Evolutionary conservation across 1,139 yeast genomes (phyloP).

Genomic region (Candida glucosophila): DNA sequence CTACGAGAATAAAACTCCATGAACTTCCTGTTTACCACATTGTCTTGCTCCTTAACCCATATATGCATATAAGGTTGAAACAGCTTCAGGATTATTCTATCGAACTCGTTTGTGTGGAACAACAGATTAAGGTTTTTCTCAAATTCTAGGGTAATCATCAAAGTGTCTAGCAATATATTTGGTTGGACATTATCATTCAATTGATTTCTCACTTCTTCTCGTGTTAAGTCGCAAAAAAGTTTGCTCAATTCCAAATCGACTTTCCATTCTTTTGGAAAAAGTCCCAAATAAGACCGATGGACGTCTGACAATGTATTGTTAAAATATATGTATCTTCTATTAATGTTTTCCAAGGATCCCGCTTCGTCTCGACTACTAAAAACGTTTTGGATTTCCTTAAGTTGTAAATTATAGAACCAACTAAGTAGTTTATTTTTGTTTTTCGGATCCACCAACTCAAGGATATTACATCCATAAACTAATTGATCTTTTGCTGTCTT

Average conservation of each 20-base stretch:
- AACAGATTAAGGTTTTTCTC: conserved; percentile 61
- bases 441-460: conserved; percentile 58
- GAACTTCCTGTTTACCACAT: conserved; percentile 50
- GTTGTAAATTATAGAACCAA: conserved; percentile 67
- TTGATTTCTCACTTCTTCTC: conserved; percentile 44
- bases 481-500: conserved; percentile 21
- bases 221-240: conserved; percentile 62
- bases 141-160: conserved; percentile 48
- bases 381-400: conserved; percentile 67
- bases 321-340: conserved; percentile 74
- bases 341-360: conserved; percentile 80
- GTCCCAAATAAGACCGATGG: conserved; percentile 39
- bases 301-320: conserved; percentile 60
- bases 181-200: conserved; percentile 33
- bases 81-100: conserved; percentile 54
- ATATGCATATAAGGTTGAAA: conserved; percentile 78
- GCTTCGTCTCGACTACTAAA: conserved; percentile 84
- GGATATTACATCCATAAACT: conserved; percentile 58
- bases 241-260: conserved; percentile 53
- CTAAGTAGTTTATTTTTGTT: conserved; percentile 54
- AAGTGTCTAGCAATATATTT: conserved; percentile 43
- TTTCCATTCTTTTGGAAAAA: conserved; percentile 69
- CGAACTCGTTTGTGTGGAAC: conserved; percentile 36
- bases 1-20: conserved; percentile 47
- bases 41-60: conserved; percentile 88